Conservation (phyloP, 495 filamentous ascomycete species). For the Tetracladium marchalianum region DNA sequence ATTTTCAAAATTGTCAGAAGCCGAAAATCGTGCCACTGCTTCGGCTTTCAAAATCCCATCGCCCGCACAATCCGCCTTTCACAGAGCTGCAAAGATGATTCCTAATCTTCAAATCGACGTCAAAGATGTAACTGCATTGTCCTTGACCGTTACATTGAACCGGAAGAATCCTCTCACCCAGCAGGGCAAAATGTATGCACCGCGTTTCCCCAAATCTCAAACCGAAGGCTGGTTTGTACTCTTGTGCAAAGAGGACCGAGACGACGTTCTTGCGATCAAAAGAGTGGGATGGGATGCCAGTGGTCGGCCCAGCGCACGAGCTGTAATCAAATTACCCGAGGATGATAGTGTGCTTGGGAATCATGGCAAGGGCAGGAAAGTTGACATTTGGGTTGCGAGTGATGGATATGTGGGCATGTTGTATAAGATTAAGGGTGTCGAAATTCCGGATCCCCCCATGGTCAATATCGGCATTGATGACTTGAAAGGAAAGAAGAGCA, state of each 20-base stretch:
- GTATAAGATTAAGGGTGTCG: slow-evolving; percentile 48
- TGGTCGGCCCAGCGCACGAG: slow-evolving; percentile 33
- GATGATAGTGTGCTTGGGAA: slow-evolving; percentile 19
- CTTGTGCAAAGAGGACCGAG: slow-evolving; percentile 49
- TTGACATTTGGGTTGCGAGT: slow-evolving; percentile 68
- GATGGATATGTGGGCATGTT: slow-evolving; percentile 81
- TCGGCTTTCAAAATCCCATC: slow-evolving; percentile 18
- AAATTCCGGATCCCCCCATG: slow-evolving; percentile 32
- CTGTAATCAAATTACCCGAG: slow-evolving; percentile 53
- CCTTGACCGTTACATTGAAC: slow-evolving; percentile 51
- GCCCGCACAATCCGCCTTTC: slow-evolving; percentile 31
- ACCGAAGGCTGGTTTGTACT: slow-evolving; percentile 90
- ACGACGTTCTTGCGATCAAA: slow-evolving; percentile 80
- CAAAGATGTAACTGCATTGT: slow-evolving; percentile 45
- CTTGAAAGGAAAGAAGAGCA: slow-evolving; percentile 15
- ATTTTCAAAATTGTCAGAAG: slow-evolving; percentile 30
- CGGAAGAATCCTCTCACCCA: slow-evolving; percentile 56
- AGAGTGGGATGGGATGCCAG: slow-evolving; percentile 60
- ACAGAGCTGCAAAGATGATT: slow-evolving; percentile 48
- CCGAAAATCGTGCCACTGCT: slow-evolving; percentile 20
- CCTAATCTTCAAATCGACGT: slow-evolving; percentile 61
- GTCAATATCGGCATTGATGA: slow-evolving; percentile 18
- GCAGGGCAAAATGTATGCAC: slow-evolving; percentile 70
- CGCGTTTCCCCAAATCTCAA: slow-evolving; percentile 87
- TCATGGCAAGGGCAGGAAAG: slow-evolving; percentile 28